phyloP scores from a whole-genome alignment of 2,329 filamentous ascomycete species.

The Beauveria scarabaeidicola region DNA sequence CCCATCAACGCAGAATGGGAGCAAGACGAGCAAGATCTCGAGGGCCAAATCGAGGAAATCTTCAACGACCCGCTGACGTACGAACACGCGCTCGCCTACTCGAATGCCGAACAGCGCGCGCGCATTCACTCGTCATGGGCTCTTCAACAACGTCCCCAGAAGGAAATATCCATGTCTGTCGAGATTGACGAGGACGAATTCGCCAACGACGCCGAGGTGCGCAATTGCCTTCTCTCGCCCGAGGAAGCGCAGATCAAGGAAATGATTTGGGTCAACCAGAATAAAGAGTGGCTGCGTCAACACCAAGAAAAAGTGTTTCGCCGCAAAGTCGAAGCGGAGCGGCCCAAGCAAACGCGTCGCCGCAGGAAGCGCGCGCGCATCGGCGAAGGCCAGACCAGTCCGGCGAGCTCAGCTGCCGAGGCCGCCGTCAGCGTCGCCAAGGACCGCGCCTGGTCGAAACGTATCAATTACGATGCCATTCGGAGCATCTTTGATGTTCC shows the following conservation, averaged over 20 bases:
- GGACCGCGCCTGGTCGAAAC: slow-evolving; percentile 60
- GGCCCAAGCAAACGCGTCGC: slow-evolving; percentile 49
- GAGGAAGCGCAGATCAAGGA: slow-evolving; percentile 78
- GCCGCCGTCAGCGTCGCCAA: slow-evolving; percentile 61
- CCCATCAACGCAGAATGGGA: slow-evolving; percentile 56
- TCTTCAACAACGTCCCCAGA: slow-evolving; percentile 38
- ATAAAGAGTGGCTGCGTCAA: slow-evolving; percentile 83
- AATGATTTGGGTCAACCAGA: slow-evolving; percentile 87
- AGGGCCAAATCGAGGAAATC: slow-evolving; percentile 62
- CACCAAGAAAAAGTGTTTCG: slow-evolving; percentile 79
- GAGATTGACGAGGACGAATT: slow-evolving; percentile 77
- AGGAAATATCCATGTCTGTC: slow-evolving; percentile 47
- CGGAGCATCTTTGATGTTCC: slow-evolving; percentile 46
- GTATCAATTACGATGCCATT: slow-evolving; percentile 65
- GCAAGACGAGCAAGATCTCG: slow-evolving; percentile 54
- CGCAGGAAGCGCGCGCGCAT: slow-evolving; percentile 48
- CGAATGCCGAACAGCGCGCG: slow-evolving; percentile 48
- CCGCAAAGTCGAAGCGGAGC: slow-evolving; percentile 53
- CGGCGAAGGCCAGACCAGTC: slow-evolving; percentile 56
- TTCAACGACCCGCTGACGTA: slow-evolving; percentile 53
- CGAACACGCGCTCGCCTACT: slow-evolving; percentile 49
- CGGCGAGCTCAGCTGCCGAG: slow-evolving; percentile 60
- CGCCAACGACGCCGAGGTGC: slow-evolving; percentile 79
- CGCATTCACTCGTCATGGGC: slow-evolving; percentile 45
- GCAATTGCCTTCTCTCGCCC: slow-evolving; percentile 64